phyloP scores from a whole-genome alignment of 441 rosid genomes.

The Arabidopsis lyrata region DNA sequence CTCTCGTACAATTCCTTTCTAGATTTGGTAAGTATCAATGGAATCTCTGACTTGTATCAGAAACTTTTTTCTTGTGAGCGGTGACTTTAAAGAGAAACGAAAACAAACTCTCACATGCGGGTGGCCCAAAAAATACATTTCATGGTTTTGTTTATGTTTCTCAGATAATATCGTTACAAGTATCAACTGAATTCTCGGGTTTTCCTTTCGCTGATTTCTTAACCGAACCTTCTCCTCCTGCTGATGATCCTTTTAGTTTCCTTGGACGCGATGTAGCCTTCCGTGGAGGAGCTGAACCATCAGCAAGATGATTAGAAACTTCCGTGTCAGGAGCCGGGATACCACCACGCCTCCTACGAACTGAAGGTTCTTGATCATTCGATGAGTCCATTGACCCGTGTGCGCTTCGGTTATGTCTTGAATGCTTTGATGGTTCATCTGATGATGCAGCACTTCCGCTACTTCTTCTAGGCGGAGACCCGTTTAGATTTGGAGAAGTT shows the following conservation, averaged over 20 bases:
- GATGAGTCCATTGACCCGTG: slow-evolving; percentile 50
- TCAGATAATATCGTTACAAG: slow-evolving; percentile 33
- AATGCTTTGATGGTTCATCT: slow-evolving; percentile 51
- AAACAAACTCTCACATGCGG: slow-evolving; percentile 35
- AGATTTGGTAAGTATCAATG: slow-evolving; percentile 21
- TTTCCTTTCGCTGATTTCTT: slow-evolving; percentile 51
- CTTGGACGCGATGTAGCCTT: slow-evolving; percentile 54
- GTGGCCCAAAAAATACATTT: slow-evolving; percentile 24
- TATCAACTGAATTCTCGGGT: slow-evolving; percentile 40
- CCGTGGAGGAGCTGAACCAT: slow-evolving; percentile 49
- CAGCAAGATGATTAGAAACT: slow-evolving; percentile 44
- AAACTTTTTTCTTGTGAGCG: slow-evolving; percentile 17
- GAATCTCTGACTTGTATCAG: slow-evolving; percentile 27
- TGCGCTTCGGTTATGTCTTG: slow-evolving; percentile 55
- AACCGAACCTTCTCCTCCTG: slow-evolving; percentile 46
- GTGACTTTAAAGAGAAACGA: slow-evolving; percentile 19
- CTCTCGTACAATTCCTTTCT: slow-evolving; percentile 32
- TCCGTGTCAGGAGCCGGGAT: slow-evolving; percentile 47
- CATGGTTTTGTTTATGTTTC: slow-evolving; percentile 29
- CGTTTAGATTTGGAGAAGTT: slow-evolving; percentile 35
- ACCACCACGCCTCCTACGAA: slow-evolving; percentile 46
- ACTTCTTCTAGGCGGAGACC: slow-evolving; percentile 45
- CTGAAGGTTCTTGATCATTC: slow-evolving; percentile 46
- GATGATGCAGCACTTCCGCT: slow-evolving; percentile 35
- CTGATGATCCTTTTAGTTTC: slow-evolving; percentile 60